phyloP scores from a whole-genome alignment of 2,329 filamentous ascomycete species.

The Periconia sp. region DNA sequence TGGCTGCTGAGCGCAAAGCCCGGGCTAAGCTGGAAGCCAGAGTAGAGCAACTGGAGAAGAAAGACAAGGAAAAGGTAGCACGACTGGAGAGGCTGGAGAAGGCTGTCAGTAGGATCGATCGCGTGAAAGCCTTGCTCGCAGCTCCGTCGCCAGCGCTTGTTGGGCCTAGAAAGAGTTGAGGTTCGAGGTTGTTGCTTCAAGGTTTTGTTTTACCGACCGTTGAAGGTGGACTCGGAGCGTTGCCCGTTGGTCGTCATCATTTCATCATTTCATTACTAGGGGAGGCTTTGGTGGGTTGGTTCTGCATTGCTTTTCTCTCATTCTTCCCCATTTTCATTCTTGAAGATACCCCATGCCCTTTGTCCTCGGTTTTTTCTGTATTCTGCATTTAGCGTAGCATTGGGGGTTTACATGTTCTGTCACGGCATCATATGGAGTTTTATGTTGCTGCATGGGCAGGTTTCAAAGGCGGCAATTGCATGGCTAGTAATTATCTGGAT shows the following conservation, averaged over 20 bases:
- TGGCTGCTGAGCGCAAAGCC: constrained; percentile 72
- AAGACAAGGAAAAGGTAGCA: constrained; percentile 69
- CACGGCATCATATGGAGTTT: background rate
- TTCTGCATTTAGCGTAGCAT: constrained; percentile 5
- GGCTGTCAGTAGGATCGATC: constrained; percentile 70
- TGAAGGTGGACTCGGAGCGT: no score
- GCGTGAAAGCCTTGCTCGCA: constrained; percentile 64
- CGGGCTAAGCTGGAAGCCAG: constrained; percentile 71
- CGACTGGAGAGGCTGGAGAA: constrained; percentile 71
- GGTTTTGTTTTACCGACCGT: no score
- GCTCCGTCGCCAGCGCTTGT: constrained; percentile 9
- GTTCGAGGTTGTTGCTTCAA: background rate
- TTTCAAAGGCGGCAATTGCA: background rate
- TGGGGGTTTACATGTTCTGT: background rate
- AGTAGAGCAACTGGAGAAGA: constrained; percentile 66
- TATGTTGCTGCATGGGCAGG: background rate
- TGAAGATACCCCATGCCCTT: background rate
- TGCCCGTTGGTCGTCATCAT: no score
- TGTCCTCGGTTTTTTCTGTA: background rate
- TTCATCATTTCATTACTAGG: background rate
- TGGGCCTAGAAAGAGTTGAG: constrained; percentile 2
- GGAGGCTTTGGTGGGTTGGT: background rate
- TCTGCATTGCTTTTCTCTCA: background rate
- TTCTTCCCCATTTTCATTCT: constrained; percentile 1
- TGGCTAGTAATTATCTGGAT: no score